Evolutionary conservation across 1,139 yeast genomes (phyloP).

Genomic region (Nakaseomyces uthaithaninus): DNA sequence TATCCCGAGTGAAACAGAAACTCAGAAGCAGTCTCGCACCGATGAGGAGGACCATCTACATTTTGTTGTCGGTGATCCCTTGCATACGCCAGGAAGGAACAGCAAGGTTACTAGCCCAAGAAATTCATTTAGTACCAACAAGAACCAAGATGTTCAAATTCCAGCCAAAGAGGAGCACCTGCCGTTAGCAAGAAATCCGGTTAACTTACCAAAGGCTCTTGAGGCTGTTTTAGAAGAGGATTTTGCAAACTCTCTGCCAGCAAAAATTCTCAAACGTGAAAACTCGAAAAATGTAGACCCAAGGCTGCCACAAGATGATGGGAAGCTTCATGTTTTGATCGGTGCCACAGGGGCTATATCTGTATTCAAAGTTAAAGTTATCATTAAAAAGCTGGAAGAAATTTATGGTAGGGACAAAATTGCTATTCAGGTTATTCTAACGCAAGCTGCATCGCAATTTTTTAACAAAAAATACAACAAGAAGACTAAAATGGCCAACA

Average conservation of each 20-base stretch:
- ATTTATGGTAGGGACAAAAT: conserved; percentile 62
- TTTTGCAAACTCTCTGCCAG: conserved; percentile 8
- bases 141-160: not conserved
- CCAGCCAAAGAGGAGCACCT: conserved; percentile 9
- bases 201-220: conserved; percentile 7
- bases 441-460: conserved; percentile 76
- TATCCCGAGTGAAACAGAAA: not conserved
- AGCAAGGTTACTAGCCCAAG: conserved; percentile 32
- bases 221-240: conserved; percentile 14
- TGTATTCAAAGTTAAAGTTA: conserved; percentile 61
- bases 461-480: conserved; percentile 38
- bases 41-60: conserved; percentile 64
- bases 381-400: conserved; percentile 67
- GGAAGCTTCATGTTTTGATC: conserved; percentile 70
- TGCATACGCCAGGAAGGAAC: conserved; percentile 38
- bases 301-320: conserved; percentile 79
- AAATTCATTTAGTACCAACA: conserved; percentile 10
- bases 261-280: conserved; percentile 32
- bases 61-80: conserved; percentile 62
- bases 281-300: conserved; percentile 57
- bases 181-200: conserved; percentile 7
- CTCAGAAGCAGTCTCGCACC: not conserved
- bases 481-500: conserved; percentile 6
- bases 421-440: conserved; percentile 69
- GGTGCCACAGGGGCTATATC: conserved; percentile 89